Evolutionary conservation across 2,329 filamentous ascomycete species (phyloP).

Genomic region (Sporothrix phasma): DNA sequence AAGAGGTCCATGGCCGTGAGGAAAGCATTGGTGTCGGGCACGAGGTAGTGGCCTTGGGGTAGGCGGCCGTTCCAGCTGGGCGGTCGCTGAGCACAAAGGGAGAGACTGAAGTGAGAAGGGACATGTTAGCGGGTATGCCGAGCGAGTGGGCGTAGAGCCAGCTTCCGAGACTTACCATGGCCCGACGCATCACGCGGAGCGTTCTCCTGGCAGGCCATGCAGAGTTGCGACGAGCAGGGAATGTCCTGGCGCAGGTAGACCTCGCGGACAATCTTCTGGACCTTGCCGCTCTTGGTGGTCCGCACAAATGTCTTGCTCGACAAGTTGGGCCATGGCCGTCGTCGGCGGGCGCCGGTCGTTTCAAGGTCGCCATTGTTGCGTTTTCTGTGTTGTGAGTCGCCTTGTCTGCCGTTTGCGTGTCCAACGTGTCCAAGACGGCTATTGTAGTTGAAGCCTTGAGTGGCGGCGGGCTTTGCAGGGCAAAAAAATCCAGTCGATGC

Average conservation of each 20-base stretch:
- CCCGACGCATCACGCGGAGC: constrained; percentile 73
- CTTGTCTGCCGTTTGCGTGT: background rate
- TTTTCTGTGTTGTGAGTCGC: background rate
- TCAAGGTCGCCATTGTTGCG: constrained; percentile 54
- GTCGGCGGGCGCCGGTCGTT: constrained; percentile 38
- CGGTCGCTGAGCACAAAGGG: constrained; percentile 84
- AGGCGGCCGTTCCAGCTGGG: constrained; percentile 72
- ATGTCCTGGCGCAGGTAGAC: constrained; percentile 94
- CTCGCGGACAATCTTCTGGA: constrained; percentile 97
- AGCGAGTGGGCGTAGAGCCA: background rate
- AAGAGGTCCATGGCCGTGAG: constrained; percentile 96
- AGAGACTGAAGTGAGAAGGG: constrained; percentile 44
- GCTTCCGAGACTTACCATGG: constrained; percentile 44
- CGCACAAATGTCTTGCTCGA: constrained; percentile 94
- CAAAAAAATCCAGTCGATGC: constrained; percentile 15
- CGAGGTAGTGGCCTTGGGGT: constrained; percentile 80
- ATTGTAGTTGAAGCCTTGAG: background rate
- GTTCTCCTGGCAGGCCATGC: constrained; percentile 60
- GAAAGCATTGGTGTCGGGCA: constrained; percentile 93
- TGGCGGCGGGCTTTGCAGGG: background rate
- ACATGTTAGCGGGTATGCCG: constrained; percentile 13
- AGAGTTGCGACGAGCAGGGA: constrained; percentile 88
- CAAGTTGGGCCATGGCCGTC: constrained; percentile 56
- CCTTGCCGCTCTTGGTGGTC: constrained; percentile 90
- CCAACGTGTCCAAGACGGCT: background rate